Conservation (phyloP, 1,284 basidiomycete genomes). For the Cutaneotrichosporon sp. region DNA sequence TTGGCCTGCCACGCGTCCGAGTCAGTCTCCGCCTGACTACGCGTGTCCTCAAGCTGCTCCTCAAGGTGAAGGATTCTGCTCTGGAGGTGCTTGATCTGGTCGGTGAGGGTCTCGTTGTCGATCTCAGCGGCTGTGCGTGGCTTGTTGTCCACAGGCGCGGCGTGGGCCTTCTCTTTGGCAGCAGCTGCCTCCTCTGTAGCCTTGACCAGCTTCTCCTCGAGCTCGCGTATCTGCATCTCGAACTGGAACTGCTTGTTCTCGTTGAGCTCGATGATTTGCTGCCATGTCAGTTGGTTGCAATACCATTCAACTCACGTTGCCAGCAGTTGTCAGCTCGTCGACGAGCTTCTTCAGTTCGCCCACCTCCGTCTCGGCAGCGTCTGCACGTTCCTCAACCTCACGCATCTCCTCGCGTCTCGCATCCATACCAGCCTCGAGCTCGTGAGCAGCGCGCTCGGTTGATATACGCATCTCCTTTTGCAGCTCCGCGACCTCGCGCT, state of each 20-base stretch:
- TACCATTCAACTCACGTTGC: constrained; percentile 37
- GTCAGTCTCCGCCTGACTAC: constrained; percentile 69
- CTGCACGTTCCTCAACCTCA: constrained; percentile 40
- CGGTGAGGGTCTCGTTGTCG: constrained; percentile 85
- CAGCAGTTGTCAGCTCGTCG: constrained; percentile 48
- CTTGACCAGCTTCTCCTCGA: constrained; percentile 58
- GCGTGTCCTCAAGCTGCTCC: constrained; percentile 79
- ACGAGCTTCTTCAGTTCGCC: constrained; percentile 43
- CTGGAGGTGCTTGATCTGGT: constrained; percentile 82
- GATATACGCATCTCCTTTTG: constrained; percentile 46
- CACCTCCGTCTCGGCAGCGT: constrained; percentile 40
- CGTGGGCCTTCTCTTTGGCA: constrained; percentile 12
- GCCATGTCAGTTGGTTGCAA: constrained; percentile 20
- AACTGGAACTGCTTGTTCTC: constrained; percentile 77
- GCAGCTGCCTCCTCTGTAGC: constrained; percentile 17
- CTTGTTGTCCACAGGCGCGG: constrained; percentile 17
- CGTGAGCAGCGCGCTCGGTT: constrained; percentile 40
- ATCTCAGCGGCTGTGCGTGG: constrained; percentile 71
- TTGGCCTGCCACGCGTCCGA: constrained; percentile 65
- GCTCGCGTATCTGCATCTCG: constrained; percentile 64
- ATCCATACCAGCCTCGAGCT: constrained; percentile 53
- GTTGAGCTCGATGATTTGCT: constrained; percentile 90
- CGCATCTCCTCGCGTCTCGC: constrained; percentile 50
- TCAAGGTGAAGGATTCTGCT: constrained; percentile 73
- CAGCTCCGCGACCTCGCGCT: constrained; percentile 41